A percentile compares a stretch with the other conserved stretches of the same genome.
phyloP scores from a whole-genome alignment of 257 asterid genomes.

The Solanum appendiculatum region DNA sequence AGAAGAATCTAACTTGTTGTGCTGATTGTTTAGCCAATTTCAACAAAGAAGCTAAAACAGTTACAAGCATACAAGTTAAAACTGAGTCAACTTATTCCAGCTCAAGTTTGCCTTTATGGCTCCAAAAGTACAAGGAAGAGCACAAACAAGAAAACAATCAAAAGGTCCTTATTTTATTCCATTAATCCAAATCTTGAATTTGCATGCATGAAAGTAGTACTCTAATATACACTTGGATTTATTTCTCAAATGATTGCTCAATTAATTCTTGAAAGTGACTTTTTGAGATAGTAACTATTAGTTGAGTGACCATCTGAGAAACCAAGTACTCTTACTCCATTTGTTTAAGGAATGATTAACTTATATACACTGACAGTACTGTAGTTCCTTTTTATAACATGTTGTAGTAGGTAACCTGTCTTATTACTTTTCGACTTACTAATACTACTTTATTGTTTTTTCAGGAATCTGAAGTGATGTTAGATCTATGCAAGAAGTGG shows the following conservation, averaged over 20 bases:
- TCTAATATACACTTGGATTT: not conserved
- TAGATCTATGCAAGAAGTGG: conserved; percentile 79
- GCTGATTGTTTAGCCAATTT: conserved; percentile 60
- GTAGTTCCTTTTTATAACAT: not conserved
- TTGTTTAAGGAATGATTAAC: not conserved
- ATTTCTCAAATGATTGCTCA: not conserved
- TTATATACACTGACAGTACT: not conserved
- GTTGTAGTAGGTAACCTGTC: not conserved
- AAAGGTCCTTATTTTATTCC: conserved; percentile 22
- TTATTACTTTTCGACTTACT: not conserved
- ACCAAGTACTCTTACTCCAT: not conserved
- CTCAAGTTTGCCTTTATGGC: conserved; percentile 84
- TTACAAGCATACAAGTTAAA: conserved; percentile 9
- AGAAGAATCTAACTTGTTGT: conserved; percentile 63
- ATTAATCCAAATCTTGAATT: not conserved
- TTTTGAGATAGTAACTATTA: not conserved
- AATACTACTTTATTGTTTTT: not conserved
- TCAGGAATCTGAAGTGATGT: conserved; percentile 54
- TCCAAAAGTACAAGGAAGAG: conserved; percentile 62
- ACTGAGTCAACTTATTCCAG: conserved; percentile 18
- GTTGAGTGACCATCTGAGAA: not conserved
- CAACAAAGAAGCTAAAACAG: conserved; percentile 51
- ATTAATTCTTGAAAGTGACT: too few relatives aligned
- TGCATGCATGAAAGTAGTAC: not conserved
- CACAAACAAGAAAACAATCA: conserved; percentile 13